Evolutionary conservation across 2,329 filamentous ascomycete genomes (phyloP), one percentile per base, ranked within the genome.

Genomic region (Ophiostoma populinum): DNA sequence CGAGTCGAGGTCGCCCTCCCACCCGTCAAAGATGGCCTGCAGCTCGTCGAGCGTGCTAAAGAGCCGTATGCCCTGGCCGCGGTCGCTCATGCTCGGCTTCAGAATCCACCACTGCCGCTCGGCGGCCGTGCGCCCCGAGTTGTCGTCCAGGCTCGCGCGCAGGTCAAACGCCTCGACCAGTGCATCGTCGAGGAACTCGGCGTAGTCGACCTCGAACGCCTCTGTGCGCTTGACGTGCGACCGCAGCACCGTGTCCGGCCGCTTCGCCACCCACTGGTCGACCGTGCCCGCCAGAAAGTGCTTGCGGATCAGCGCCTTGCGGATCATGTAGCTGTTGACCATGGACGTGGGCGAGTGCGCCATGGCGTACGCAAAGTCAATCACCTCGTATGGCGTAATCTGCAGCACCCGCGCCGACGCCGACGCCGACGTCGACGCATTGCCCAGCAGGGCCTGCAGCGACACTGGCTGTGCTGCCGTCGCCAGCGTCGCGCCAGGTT

Each of bases 11-110:
- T 68, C 70, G 12, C 63, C 72, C 51, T 94, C 87, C 85, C 90
- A 98, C 38, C 71, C 76, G 45, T 94, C 83, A 49, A 95, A 98
- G 36, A 98, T 90, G 11, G 52, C 65, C 41, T 79, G 77, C n/a
- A 98, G 59, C 50, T 92, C 76, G 37, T 77, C 74, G 61, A 90
- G 80, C 3, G 74, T 82, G 47, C 73, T 80, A 54, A 98, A 98
- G 1, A 98, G 61, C 25, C 82, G 62, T 39, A 98, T 94, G 1
- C 90, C 90, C 52, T 94, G 86, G 0, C 87, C 90, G 17, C 87
- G 70, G 51, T 98, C 90, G 53, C 83, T 93, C 90, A 98, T 95
- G 7, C 87, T 80, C 0, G 90, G 87, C 57, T 98, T 98, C 40
- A 98, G 55, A 45, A 98, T 95, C 90, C 90, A 98, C 87, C 87